Conservation (phyloP, 2,329 filamentous ascomycete species). For the Paraphoma sp. region DNA sequence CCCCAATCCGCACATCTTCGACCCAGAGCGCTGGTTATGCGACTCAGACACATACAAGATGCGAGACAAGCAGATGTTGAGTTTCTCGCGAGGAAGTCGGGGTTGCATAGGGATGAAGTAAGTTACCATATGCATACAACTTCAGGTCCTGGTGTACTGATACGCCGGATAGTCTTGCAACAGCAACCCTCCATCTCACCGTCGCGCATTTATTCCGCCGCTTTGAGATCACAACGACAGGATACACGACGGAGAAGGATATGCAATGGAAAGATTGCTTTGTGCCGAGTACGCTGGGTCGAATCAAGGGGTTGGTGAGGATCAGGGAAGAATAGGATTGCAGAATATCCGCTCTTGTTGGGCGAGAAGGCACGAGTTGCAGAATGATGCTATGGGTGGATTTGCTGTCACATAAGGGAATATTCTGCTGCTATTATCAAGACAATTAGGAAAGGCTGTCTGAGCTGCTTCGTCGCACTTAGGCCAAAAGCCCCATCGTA, state of each 20-base stretch:
- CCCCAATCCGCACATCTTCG: conserved; percentile 15
- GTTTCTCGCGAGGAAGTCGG: conserved; percentile 13
- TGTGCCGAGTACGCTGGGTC: conserved; percentile 11
- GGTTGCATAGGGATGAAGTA: conserved; percentile 19
- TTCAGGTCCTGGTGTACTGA: not conserved
- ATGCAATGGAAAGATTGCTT: conserved; percentile 23
- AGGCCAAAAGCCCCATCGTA: too few relatives aligned
- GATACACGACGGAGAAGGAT: conserved; percentile 17
- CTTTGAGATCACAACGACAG: conserved; percentile 16
- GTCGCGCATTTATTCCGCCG: conserved; percentile 17
- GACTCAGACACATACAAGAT: conserved; percentile 12
- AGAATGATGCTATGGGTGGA: too few relatives aligned
- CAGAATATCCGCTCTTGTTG: too few relatives aligned
- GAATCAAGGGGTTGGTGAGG: conserved; percentile 16
- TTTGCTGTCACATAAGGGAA: too few relatives aligned
- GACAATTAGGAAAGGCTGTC: too few relatives aligned
- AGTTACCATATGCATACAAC: not conserved
- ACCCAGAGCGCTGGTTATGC: conserved; percentile 19
- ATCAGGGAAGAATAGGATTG: conserved; percentile 8
- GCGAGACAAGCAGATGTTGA: conserved; percentile 18
- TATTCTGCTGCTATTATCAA: too few relatives aligned
- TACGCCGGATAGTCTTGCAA: conserved; percentile 8
- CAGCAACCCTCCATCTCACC: conserved; percentile 16
- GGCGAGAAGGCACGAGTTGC: too few relatives aligned
- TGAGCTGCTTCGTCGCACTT: too few relatives aligned